A percentile compares a stretch with the other conserved stretches of the same genome.
phyloP scores from a whole-genome alignment of 495 filamentous ascomycete genomes.

The Aspergillus sclerotioniger region DNA sequence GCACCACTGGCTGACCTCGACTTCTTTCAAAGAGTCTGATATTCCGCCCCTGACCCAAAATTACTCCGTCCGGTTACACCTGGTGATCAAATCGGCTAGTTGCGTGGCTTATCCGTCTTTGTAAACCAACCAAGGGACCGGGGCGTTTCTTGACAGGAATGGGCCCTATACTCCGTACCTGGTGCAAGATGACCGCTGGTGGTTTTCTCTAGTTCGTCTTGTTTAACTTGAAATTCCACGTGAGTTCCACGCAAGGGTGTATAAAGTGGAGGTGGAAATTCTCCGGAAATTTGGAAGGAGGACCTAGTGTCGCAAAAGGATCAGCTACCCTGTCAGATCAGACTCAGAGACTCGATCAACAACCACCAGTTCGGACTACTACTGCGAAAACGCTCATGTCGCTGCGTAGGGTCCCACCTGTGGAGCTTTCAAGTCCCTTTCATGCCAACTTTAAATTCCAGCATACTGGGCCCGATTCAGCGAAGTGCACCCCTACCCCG shows the following conservation, averaged over 20 bases:
- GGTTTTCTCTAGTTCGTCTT: no score
- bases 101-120: neutral
- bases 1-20: neutral
- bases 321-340: neutral
- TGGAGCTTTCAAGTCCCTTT: neutral
- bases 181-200: no score
- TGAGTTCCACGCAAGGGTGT: neutral
- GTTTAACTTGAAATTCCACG: neutral
- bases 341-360: neutral
- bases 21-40: neutral
- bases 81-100: conserved; percentile 1
- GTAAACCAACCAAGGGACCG: neutral
- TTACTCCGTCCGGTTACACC: conserved; percentile 4
- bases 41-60: neutral
- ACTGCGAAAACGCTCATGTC: neutral
- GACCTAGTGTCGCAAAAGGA: neutral
- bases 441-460: neutral
- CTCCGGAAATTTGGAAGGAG: neutral
- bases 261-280: neutral
- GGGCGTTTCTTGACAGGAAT: neutral
- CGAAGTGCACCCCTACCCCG: neutral
- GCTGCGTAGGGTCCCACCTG: neutral
- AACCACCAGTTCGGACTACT: neutral
- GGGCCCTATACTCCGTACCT: neutral
- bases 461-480: neutral